These are phyloP conservation scores for Chlamydomonas eustigma DNA, from an alignment of 139 green algal species.

Conservation along the genomic window DNA sequence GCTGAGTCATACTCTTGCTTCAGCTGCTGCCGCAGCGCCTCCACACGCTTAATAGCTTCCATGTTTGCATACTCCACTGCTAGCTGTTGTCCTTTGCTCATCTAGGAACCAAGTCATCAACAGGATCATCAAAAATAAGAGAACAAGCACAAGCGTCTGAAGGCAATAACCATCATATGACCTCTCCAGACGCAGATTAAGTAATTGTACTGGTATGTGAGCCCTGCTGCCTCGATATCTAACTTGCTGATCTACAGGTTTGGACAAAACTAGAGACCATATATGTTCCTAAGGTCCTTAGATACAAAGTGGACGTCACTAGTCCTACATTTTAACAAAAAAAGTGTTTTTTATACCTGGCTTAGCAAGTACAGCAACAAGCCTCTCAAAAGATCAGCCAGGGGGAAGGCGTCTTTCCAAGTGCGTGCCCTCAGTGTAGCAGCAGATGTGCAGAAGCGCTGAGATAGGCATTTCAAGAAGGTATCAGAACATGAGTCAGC, in stretches of 20 bases:
- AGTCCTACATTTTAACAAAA: no score
- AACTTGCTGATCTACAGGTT: no score
- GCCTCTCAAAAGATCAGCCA: conserved; percentile 42
- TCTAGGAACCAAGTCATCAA: conserved; percentile 4
- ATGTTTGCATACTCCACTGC: neutral
- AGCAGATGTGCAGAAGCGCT: conserved; percentile 30
- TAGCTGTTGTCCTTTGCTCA: conserved; percentile 16
- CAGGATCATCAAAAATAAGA: neutral
- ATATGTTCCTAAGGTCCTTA: no score
- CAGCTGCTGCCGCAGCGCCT: neutral
- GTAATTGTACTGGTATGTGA: no score
- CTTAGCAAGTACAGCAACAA: conserved; percentile 31
- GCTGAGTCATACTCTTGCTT: neutral
- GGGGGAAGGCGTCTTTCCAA: conserved; percentile 38
- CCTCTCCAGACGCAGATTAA: no score
- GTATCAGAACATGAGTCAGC: neutral
- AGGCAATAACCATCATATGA: no score
- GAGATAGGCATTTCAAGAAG: neutral
- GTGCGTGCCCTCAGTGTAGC: conserved; percentile 30
- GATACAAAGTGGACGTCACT: no score
- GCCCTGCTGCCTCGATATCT: no score
- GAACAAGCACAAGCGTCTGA: no score
- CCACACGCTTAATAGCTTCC: neutral
- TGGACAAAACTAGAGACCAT: no score
- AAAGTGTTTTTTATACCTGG: no score